Evolutionary conservation across 495 filamentous ascomycete species (phyloP).

Genomic region (Diplogelasinospora grovesii): DNA sequence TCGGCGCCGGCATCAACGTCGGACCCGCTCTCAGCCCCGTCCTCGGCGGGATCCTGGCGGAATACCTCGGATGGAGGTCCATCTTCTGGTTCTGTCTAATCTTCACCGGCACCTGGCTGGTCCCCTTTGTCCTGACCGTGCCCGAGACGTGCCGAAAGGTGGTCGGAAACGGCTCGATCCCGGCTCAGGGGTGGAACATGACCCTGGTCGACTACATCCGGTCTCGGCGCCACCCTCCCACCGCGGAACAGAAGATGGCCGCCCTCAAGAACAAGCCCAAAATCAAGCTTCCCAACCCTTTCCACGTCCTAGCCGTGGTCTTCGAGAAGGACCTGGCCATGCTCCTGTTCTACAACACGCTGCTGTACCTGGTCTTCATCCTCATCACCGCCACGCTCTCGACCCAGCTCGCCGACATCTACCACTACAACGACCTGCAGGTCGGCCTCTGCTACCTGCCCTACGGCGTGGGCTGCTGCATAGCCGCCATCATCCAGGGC

Average conservation of each 20-base stretch:
- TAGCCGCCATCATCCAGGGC: conserved; percentile 61
- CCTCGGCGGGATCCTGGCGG: conserved; percentile 56
- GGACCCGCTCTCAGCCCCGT: conserved; percentile 55
- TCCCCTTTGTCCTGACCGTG: conserved; percentile 47
- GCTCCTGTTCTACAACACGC: conserved; percentile 36
- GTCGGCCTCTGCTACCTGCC: conserved; percentile 58
- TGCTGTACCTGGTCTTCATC: conserved; percentile 46
- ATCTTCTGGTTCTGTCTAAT: conserved; percentile 75
- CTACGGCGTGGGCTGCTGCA: conserved; percentile 58
- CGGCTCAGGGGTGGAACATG: conserved; percentile 48
- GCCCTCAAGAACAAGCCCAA: conserved; percentile 18
- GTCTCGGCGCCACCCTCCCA: conserved; percentile 15
- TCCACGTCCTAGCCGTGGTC: conserved; percentile 59
- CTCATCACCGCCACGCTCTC: conserved; percentile 47
- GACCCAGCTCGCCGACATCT: conserved; percentile 54
- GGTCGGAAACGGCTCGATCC: conserved; percentile 63
- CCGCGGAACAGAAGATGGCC: not conserved
- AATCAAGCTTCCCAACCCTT: conserved; percentile 62
- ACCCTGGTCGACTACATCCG: conserved; percentile 37
- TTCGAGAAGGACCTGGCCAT: conserved; percentile 54
- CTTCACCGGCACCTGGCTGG: conserved; percentile 43
- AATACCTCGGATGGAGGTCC: conserved; percentile 61
- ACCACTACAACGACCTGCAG: conserved; percentile 59
- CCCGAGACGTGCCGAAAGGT: conserved; percentile 67
- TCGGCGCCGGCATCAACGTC: conserved; percentile 44